Conservation (phyloP, 306 rosid genomes). For the Quillaja saponaria region DNA sequence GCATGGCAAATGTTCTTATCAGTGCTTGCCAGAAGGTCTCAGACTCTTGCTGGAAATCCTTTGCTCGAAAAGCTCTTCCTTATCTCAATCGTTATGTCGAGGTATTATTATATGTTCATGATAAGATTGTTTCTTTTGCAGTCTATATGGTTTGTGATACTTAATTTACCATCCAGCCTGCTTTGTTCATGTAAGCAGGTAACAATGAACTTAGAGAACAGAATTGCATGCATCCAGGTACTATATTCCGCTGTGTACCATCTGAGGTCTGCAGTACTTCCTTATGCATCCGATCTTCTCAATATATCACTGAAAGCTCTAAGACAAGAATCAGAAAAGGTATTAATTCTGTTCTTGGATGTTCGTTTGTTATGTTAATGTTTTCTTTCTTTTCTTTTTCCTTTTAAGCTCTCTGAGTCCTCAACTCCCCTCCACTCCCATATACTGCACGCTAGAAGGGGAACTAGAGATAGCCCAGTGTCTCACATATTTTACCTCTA, state of each 20-base stretch:
- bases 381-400: no score
- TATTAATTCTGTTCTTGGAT: constrained; percentile 28
- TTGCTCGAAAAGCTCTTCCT: constrained; percentile 61
- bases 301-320: constrained; percentile 66
- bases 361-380: no score
- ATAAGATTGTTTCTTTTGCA: constrained; percentile 5
- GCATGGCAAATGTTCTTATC: constrained; percentile 94
- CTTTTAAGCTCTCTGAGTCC: no score
- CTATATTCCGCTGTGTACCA: constrained; percentile 85
- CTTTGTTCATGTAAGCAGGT: constrained; percentile 43
- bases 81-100: constrained; percentile 51
- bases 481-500: no score
- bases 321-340: constrained; percentile 65
- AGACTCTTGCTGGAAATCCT: constrained; percentile 51
- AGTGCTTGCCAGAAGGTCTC: constrained; percentile 81
- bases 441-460: no score
- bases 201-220: constrained; percentile 54
- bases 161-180: constrained; percentile 17
- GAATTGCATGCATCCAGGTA: constrained; percentile 83
- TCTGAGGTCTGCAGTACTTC: constrained; percentile 63
- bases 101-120: constrained; percentile 47
- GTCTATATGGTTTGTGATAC: constrained; percentile 11
- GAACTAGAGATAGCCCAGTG: no score
- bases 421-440: no score
- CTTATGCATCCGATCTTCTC: constrained; percentile 62